A percentile compares a stretch with the other conserved stretches of the same genome.
Conservation (phyloP, 2,329 filamentous ascomycete species). For the Talaromyces pinophilus region DNA sequence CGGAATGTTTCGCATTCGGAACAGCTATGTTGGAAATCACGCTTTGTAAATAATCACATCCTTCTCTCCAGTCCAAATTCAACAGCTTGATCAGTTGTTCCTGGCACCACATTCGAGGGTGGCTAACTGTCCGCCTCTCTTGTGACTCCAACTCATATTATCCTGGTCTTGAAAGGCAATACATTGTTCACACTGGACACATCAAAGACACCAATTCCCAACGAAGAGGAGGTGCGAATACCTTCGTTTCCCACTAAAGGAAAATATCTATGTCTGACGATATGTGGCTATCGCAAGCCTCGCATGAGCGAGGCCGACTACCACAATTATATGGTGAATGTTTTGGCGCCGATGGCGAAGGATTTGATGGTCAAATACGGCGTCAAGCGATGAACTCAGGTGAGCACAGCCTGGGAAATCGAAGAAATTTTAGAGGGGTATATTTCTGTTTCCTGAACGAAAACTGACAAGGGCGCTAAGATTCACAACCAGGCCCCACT, state of each 20-base stretch:
- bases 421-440: not conserved
- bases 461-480: slow-evolving; percentile 29
- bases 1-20: not conserved
- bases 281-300: slow-evolving; percentile 50
- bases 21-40: not conserved
- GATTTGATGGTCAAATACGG: slow-evolving; percentile 55
- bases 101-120: not conserved
- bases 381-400: slow-evolving; percentile 50
- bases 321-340: slow-evolving; percentile 50
- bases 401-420: slow-evolving; percentile 23
- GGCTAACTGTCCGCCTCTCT: not conserved
- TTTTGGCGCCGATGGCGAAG: slow-evolving; percentile 51
- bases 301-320: slow-evolving; percentile 56
- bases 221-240: not conserved
- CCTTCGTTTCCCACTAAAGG: not conserved
- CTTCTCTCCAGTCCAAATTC: not conserved
- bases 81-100: not conserved
- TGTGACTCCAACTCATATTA: not conserved
- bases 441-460: not conserved
- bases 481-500: slow-evolving; percentile 45
- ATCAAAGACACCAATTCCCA: not conserved
- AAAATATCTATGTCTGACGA: slow-evolving; percentile 49
- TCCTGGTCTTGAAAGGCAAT: not conserved
- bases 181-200: not conserved
- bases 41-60: not conserved